phyloP scores from a whole-genome alignment of 768 basidiomycete species.

The Boletus reticuloceps region DNA sequence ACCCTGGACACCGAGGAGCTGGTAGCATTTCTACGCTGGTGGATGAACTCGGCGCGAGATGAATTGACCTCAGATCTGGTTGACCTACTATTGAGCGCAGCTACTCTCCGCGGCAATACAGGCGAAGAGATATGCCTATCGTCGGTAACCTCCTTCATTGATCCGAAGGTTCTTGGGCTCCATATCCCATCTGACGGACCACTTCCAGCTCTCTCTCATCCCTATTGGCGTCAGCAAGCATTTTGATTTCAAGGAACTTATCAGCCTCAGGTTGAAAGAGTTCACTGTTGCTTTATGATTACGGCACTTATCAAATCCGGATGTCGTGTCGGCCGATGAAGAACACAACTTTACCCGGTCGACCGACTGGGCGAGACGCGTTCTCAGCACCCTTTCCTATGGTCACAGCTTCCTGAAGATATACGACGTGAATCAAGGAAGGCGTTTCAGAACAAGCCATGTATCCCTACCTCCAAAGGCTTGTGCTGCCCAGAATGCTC shows the following conservation, averaged over 20 bases:
- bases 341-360: slow-evolving; percentile 64
- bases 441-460: slow-evolving; percentile 32
- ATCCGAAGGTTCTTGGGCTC: slow-evolving; percentile 48
- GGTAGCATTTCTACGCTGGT: slow-evolving; percentile 69
- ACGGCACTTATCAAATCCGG: slow-evolving; percentile 50
- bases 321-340: slow-evolving; percentile 33
- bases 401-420: slow-evolving; percentile 56
- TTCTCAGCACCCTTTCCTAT: slow-evolving; percentile 60
- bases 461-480: slow-evolving; percentile 52
- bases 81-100: slow-evolving; percentile 69
- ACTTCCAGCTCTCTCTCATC: slow-evolving; percentile 60
- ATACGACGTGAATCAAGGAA: slow-evolving; percentile 31
- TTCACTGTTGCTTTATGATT: slow-evolving; percentile 72
- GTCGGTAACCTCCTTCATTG: slow-evolving; percentile 64
- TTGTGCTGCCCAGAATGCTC: slow-evolving; percentile 65
- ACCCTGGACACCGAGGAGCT: slow-evolving; percentile 71
- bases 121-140: slow-evolving; percentile 59
- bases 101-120: slow-evolving; percentile 53
- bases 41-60: slow-evolving; percentile 39
- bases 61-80: slow-evolving; percentile 35
- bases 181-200: slow-evolving; percentile 74
- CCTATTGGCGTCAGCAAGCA: slow-evolving; percentile 47
- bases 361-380: slow-evolving; percentile 72
- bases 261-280: slow-evolving; percentile 73
- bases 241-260: slow-evolving; percentile 49